Evolutionary conservation across 2,329 filamentous ascomycete genomes (phyloP).

Genomic region (Cercospora canescens): DNA sequence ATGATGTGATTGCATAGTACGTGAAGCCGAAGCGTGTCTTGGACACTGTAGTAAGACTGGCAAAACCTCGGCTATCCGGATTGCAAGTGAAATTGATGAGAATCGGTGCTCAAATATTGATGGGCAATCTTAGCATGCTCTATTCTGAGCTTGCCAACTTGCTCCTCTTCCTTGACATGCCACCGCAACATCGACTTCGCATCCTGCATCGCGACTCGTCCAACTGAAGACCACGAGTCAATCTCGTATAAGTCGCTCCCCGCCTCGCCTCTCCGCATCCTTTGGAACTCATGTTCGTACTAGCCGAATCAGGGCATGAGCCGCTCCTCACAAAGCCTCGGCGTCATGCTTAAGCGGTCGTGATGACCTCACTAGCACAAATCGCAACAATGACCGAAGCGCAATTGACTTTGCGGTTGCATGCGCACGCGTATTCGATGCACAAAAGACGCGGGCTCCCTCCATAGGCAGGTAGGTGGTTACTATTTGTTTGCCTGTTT

Average conservation of each 20-base stretch:
- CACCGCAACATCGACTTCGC: neutral
- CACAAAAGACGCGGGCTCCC: neutral
- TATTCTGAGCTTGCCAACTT: neutral
- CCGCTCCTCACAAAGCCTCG: neutral
- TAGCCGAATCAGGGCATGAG: conserved; percentile 3
- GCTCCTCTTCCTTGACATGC: neutral
- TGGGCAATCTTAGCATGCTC: neutral
- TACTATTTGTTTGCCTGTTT: neutral
- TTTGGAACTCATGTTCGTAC: neutral
- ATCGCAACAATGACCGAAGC: neutral
- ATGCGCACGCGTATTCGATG: neutral
- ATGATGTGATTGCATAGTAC: too few relatives aligned
- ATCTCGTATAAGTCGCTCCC: conserved; percentile 6
- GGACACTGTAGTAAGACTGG: too few relatives aligned
- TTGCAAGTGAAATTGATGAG: too few relatives aligned
- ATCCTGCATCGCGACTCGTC: conserved; percentile 1
- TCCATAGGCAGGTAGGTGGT: neutral
- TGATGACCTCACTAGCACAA: conserved; percentile 9
- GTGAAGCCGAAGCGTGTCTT: too few relatives aligned
- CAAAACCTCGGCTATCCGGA: too few relatives aligned
- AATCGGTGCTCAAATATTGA: neutral
- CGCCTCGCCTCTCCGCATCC: conserved; percentile 6
- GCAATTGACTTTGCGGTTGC: neutral
- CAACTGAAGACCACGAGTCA: neutral
- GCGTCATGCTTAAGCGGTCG: neutral